Evolutionary conservation across 768 basidiomycete genomes (phyloP).

Genomic region (Omphalotus guepiniiformis): DNA sequence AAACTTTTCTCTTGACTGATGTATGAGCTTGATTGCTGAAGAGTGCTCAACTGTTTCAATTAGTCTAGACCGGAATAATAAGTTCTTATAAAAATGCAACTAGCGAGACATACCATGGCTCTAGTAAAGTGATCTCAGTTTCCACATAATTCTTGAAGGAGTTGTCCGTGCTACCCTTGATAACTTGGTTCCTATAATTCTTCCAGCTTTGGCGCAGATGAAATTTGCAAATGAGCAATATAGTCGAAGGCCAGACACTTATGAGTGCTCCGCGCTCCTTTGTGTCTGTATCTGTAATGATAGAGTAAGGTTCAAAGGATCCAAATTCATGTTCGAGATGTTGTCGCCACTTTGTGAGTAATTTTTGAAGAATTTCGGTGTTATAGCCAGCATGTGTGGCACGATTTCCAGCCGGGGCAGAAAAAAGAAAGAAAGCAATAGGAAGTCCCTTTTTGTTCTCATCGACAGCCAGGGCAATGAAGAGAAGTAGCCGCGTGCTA

Average conservation of each 20-base stretch:
- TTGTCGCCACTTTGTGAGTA: constrained; percentile 21
- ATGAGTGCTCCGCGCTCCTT: constrained; percentile 27
- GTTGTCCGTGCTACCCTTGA: too few relatives aligned
- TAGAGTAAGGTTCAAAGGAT: constrained; percentile 18
- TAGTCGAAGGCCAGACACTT: constrained; percentile 21
- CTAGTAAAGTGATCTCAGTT: neutral
- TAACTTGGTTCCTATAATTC: constrained; percentile 18
- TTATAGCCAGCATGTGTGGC: constrained; percentile 26
- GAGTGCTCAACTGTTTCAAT: neutral
- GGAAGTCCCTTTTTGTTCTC: constrained; percentile 24
- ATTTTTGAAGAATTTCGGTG: constrained; percentile 15
- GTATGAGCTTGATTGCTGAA: too few relatives aligned
- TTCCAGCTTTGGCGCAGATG: constrained; percentile 32
- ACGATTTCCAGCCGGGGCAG: constrained; percentile 23
- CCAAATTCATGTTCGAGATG: constrained; percentile 9
- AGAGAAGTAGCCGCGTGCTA: constrained; percentile 20
- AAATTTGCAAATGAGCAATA: constrained; percentile 33
- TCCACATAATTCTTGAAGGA: too few relatives aligned
- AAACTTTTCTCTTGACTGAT: too few relatives aligned
- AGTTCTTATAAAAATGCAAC: constrained; percentile 16
- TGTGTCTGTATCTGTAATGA: constrained; percentile 33
- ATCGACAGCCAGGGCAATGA: constrained; percentile 28
- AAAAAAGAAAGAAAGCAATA: constrained; percentile 29
- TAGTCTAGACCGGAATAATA: neutral
- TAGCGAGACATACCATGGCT: constrained; percentile 2